Percentiles rank a stretch among this genome's conserved stretches.
These are phyloP conservation scores for Microcyclospora tardicrescens DNA, from an alignment of 2,329 filamentous ascomycete species.

Conservation along the genomic window DNA sequence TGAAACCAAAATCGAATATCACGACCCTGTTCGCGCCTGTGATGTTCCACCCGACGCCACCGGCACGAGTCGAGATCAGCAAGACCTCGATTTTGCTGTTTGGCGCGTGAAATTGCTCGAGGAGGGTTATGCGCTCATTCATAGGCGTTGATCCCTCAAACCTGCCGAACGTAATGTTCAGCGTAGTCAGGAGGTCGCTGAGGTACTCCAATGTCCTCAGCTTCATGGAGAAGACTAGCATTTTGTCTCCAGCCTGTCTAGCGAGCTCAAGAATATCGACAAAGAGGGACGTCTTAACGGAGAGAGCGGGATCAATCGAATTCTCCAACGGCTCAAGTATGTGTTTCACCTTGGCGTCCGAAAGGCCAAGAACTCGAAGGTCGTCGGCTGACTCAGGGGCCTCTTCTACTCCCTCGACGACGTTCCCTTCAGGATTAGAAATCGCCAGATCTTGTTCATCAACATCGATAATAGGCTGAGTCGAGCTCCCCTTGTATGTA, in stretches of 20 bases:
- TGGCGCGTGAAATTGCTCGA: conserved; percentile 54
- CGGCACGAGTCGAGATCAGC: conserved; percentile 72
- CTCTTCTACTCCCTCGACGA: conserved; percentile 6
- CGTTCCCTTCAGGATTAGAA: not conserved
- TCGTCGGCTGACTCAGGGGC: conserved; percentile 19
- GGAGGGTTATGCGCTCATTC: conserved; percentile 44
- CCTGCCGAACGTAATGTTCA: conserved; percentile 37
- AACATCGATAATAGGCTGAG: not conserved
- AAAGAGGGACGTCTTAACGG: conserved; percentile 57
- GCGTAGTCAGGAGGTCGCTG: conserved; percentile 39
- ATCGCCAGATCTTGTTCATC: not conserved
- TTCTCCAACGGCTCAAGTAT: conserved; percentile 23
- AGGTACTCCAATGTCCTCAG: conserved; percentile 59
- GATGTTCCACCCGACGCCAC: conserved; percentile 74
- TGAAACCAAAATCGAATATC: conserved; percentile 73
- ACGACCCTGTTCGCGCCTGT: conserved; percentile 73
- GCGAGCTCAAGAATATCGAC: conserved; percentile 56
- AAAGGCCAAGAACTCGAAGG: conserved; percentile 22
- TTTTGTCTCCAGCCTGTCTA: conserved; percentile 51
- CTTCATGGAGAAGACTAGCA: conserved; percentile 69
- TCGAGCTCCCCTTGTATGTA: not conserved
- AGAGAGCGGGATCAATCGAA: conserved; percentile 39
- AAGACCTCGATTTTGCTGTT: conserved; percentile 43
- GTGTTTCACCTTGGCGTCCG: conserved; percentile 22
- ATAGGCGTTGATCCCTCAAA: conserved; percentile 56